Evolutionary conservation across 495 filamentous ascomycete species (phyloP).

Genomic region (Ramalina intermedia): DNA sequence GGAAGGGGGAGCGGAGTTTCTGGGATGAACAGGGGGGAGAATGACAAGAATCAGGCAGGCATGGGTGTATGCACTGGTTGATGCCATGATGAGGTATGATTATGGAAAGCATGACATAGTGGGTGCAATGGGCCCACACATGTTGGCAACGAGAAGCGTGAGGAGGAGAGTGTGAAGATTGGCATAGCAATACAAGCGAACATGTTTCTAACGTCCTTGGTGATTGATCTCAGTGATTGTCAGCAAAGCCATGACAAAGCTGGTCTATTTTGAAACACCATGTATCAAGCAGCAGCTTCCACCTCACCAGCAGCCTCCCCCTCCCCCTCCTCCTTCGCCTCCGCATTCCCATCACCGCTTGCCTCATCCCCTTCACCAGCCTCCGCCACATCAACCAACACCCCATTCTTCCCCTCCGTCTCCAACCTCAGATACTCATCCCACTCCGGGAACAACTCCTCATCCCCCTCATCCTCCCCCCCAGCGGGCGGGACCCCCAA

Average conservation of each 20-base stretch:
- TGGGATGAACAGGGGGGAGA: not conserved
- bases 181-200: not conserved
- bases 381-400: conserved; percentile 9
- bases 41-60: not conserved
- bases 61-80: not conserved
- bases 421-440: conserved; percentile 76
- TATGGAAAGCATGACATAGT: not conserved
- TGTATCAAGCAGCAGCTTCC: conserved; percentile 1
- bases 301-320: not conserved
- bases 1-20: not conserved
- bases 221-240: not conserved
- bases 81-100: not conserved
- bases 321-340: not conserved
- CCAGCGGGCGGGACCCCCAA: conserved; percentile 60
- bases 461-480: conserved; percentile 49
- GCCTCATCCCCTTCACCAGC: not conserved
- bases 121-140: not conserved
- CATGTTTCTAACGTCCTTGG: not conserved
- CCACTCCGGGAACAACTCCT: conserved; percentile 92
- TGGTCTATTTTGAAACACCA: not conserved
- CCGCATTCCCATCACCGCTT: not conserved
- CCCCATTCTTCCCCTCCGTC: conserved; percentile 21
- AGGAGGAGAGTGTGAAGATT: not conserved
- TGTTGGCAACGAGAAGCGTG: not conserved
- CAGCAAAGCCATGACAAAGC: not conserved